Base-by-base conservation (phyloP, 2,329 filamentous ascomycete species). In the Thielaviopsis ethacetica region DNA sequence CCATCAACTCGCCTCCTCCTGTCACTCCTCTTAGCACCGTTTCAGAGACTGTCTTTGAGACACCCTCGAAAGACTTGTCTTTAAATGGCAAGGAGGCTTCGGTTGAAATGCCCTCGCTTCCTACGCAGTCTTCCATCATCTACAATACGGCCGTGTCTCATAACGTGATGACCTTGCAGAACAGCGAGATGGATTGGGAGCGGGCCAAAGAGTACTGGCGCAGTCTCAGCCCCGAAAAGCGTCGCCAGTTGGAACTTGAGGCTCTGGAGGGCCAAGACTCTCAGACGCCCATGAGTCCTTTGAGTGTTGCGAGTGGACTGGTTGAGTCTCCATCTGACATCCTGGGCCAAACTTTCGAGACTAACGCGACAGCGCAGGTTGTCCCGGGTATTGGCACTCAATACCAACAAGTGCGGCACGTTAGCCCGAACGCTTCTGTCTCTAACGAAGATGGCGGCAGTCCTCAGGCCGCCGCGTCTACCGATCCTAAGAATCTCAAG, bases 181-280 rank as follows among this genome's bases (percentile, higher is more conserved):
- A 53, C 53, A 5, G 47, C 19, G 71, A 75, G 62, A 58, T 57
- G 17, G 80, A 85, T 58, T 89, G 85, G 86, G 80, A 83, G 62
- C 76, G 79, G 57, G 79, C 83, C 17, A 86, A 85, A 65, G 73
- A 79, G 0, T 88, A 85, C 65, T 89, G 85, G 86, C 82, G 77
- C 62, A 79, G 80, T 56, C 69, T 89, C 6, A 83, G 78, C 7
- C 73, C 75, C 1, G 78, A 85, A 34, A 81, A 83, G 65, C 79
- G 83, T 51, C 78, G 78, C 6, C 78, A 83, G 65, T 74, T 85
- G 34, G 81, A 84, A 65, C 72, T 70, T 3, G 81, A 83, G 61
- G 78, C 78, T 1, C 67, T 58, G n/a, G 53, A 47, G 10, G 27
- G 47, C 38, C 34, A 53, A 3, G 44, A 21, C 1, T 12, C 51